Evolutionary conservation across 306 rosid genomes (phyloP), one percentile per base, ranked within the genome.

Genomic region (Dalbergia cochinchinensis): DNA sequence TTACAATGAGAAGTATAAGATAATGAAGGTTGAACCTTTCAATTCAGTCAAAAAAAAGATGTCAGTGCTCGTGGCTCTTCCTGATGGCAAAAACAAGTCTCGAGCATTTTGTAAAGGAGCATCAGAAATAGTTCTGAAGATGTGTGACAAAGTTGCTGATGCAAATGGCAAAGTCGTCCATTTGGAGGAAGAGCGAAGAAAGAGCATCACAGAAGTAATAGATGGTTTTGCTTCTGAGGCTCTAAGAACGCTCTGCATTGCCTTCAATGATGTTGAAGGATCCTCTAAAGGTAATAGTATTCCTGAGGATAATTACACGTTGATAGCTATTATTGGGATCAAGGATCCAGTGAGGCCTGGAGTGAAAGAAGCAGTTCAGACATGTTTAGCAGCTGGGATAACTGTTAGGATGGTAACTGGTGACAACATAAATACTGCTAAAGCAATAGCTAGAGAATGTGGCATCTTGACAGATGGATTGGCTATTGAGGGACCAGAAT

Each of bases 401-500:
- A 79, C 81, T 0, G 94, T 92, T 48, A 75, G 97, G 80, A 95
- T 95, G 97, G 94, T 93, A 58, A 95, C 97, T n/a, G 98, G 99
- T 20, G 99, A 95, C 75, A 93, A 93, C 80, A 93, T 95, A 45
- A 83, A 90, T 16, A 95, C 99, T 9, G 99, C 99, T 42, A 95
- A 91, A 88, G 98, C 99, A 74, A 93, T 95, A 78, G 98, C 98
- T 75, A 89, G 67, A 78, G 98, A 95, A 82, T 95, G 99, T 68
- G 99, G 97, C 34, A 95, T 95, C 69, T 82, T 95, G 86, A 95
- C 97, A 12, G 93, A 80, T 83, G 99, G 97, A 44, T 65, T 95
- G 34, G 98, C 99, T 13, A 91, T 93, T 39, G 97, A 95, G 84
- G 99, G 97, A 78, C 86, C 94, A 13, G 98, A 93, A 16, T 93